Conservation (phyloP, 2,329 filamentous ascomycete species). For the Colletotrichum sp. region DNA sequence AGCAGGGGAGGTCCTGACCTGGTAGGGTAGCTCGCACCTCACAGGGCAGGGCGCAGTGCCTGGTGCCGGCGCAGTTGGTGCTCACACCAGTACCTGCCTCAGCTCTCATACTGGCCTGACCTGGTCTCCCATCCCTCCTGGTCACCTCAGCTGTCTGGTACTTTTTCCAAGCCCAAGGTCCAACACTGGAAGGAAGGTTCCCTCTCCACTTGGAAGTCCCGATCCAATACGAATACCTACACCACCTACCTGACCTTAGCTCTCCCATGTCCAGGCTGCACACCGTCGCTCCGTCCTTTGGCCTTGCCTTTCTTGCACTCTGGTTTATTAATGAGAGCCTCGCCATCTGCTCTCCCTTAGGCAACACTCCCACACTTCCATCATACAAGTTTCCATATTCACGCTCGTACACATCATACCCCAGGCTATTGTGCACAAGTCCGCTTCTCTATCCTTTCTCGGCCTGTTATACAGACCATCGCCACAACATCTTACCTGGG, state of each 20-base stretch:
- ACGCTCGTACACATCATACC: neutral
- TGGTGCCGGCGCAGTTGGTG: neutral
- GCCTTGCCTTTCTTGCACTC: constrained; percentile 9
- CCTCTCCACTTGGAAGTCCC: constrained; percentile 12
- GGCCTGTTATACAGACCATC: neutral
- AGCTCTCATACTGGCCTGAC: neutral
- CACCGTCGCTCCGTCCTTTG: constrained; percentile 2
- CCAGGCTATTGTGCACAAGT: neutral
- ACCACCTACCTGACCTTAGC: neutral
- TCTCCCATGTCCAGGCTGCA: constrained; percentile 17
- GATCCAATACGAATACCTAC: neutral
- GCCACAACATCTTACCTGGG: neutral
- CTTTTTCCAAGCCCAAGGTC: neutral
- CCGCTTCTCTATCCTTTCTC: neutral
- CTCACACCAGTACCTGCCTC: neutral
- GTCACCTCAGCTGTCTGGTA: neutral
- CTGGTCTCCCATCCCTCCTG: neutral
- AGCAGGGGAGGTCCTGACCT: neutral
- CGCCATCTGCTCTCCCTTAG: constrained; percentile 10
- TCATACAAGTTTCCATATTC: constrained; percentile 2
- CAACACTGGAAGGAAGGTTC: neutral
- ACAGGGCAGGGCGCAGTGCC: neutral
- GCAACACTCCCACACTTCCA: constrained; percentile 11
- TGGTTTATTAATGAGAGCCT: constrained; percentile 19
- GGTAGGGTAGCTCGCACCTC: neutral